Conservation (phyloP, 169 alveolate genomes). For the Cryptosporidium tyzzeri region DNA sequence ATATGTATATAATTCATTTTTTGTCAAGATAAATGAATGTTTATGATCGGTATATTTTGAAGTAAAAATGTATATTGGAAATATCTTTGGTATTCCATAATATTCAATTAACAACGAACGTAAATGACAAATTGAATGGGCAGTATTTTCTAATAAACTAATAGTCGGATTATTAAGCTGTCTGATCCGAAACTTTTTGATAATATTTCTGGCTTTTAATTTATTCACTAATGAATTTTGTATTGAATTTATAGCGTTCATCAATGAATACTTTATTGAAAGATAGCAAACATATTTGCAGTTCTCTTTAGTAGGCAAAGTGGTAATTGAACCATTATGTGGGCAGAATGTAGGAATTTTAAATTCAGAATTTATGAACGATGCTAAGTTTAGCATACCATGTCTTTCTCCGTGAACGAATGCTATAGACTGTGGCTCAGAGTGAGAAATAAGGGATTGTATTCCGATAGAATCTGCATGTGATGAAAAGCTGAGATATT, state of each 20-base stretch:
- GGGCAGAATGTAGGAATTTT: slow-evolving; percentile 71
- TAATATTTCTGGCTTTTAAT: not conserved
- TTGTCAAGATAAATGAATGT: slow-evolving; percentile 12
- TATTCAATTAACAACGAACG: not conserved
- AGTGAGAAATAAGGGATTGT: slow-evolving; percentile 87
- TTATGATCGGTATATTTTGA: not conserved
- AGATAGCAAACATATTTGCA: slow-evolving; percentile 14
- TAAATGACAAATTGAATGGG: not conserved
- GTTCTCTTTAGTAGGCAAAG: slow-evolving; percentile 16
- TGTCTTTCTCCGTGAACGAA: slow-evolving; percentile 98
- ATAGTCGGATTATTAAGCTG: not conserved
- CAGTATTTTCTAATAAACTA: not conserved
- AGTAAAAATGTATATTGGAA: slow-evolving; percentile 4
- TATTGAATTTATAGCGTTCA: not conserved
- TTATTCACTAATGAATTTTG: not conserved
- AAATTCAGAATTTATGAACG: slow-evolving; percentile 31
- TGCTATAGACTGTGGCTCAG: slow-evolving; percentile 92
- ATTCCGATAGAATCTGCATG: slow-evolving; percentile 99
- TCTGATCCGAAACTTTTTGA: not conserved
- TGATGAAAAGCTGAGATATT: slow-evolving; percentile 96
- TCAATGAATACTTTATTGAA: not conserved
- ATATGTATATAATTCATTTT: slow-evolving; percentile 24
- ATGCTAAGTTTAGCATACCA: slow-evolving; percentile 92
- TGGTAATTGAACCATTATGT: slow-evolving; percentile 59
- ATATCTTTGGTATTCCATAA: not conserved